Conservation (phyloP, 108 stramenopile genomes). For the Nitzschia sp. region DNA sequence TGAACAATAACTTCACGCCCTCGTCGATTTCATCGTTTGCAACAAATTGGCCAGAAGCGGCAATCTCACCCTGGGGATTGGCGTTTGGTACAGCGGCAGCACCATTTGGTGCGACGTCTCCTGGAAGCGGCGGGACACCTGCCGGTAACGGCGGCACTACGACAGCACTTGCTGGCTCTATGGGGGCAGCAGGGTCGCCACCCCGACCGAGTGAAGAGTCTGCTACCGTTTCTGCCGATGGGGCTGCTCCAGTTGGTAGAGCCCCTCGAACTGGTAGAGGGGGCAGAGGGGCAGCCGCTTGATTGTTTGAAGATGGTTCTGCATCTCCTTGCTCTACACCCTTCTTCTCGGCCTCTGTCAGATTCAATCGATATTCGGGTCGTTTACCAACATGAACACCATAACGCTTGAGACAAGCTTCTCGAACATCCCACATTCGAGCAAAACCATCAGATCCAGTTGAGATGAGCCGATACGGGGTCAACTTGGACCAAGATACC, state of each 20-base stretch:
- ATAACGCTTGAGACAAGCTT: constrained; percentile 76
- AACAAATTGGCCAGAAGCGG: constrained; percentile 62
- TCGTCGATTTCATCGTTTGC: constrained; percentile 74
- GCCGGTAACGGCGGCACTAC: constrained; percentile 48
- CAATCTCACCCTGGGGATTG: constrained; percentile 11
- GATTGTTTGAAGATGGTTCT: not conserved
- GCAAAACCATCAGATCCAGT: constrained; percentile 78
- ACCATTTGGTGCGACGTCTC: constrained; percentile 6
- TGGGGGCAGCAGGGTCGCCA: no score
- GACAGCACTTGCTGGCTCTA: constrained; percentile 9
- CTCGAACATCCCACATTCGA: constrained; percentile 81
- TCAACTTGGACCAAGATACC: constrained; percentile 85
- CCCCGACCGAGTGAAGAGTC: no score
- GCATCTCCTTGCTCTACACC: not conserved
- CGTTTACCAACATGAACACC: constrained; percentile 55
- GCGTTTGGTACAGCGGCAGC: constrained; percentile 1
- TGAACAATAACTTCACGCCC: constrained; percentile 67
- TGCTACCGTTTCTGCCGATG: not conserved
- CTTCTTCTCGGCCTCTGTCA: constrained; percentile 17
- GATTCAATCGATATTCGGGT: constrained; percentile 45
- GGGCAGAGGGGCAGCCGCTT: not conserved
- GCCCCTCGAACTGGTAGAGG: not conserved
- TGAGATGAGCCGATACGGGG: constrained; percentile 77
- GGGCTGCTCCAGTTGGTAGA: not conserved
- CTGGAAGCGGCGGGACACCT: constrained; percentile 45